phyloP scores from a whole-genome alignment of 495 filamentous ascomycete genomes.

The Acidomyces sp. region DNA sequence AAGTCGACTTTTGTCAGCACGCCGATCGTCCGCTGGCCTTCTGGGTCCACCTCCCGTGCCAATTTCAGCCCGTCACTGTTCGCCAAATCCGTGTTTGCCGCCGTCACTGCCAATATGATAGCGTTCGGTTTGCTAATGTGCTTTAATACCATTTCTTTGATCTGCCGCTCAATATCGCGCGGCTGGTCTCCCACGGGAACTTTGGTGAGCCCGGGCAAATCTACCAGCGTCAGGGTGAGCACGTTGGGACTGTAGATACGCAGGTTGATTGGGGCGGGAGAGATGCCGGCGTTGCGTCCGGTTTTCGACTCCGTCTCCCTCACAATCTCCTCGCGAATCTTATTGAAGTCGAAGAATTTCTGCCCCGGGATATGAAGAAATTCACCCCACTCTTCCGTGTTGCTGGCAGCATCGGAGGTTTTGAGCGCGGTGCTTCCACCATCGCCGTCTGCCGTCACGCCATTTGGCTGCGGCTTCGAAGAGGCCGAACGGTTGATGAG shows the following conservation, averaged over 20 bases:
- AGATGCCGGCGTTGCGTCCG: constrained; percentile 91
- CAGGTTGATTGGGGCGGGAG: constrained; percentile 88
- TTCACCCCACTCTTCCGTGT: constrained; percentile 95
- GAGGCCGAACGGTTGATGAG: constrained; percentile 74
- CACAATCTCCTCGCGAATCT: constrained; percentile 96
- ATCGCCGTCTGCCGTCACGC: constrained; percentile 45
- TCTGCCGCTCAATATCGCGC: constrained; percentile 94
- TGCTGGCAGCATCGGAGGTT: constrained; percentile 68
- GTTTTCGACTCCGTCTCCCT: constrained; percentile 95
- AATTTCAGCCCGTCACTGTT: constrained; percentile 97
- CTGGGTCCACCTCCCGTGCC: constrained; percentile 92
- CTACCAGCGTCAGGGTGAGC: constrained; percentile 90
- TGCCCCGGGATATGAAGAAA: constrained; percentile 97
- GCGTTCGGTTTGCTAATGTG: constrained; percentile 97
- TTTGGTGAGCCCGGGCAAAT: constrained; percentile 93
- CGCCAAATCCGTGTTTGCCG: constrained; percentile 92
- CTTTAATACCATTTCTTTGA: constrained; percentile 96
- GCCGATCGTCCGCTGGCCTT: constrained; percentile 96
- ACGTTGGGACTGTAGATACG: constrained; percentile 97
- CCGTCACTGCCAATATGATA: constrained; percentile 92
- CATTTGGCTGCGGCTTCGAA: constrained; percentile 52
- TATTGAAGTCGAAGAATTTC: constrained; percentile 98
- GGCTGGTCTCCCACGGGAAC: constrained; percentile 98
- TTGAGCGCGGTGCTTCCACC: constrained; percentile 40
- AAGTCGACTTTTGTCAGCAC: constrained; percentile 98